These are phyloP conservation scores for Paraconiothyrium sp. DNA, from an alignment of 2,329 filamentous ascomycete genomes.

Conservation along the genomic window DNA sequence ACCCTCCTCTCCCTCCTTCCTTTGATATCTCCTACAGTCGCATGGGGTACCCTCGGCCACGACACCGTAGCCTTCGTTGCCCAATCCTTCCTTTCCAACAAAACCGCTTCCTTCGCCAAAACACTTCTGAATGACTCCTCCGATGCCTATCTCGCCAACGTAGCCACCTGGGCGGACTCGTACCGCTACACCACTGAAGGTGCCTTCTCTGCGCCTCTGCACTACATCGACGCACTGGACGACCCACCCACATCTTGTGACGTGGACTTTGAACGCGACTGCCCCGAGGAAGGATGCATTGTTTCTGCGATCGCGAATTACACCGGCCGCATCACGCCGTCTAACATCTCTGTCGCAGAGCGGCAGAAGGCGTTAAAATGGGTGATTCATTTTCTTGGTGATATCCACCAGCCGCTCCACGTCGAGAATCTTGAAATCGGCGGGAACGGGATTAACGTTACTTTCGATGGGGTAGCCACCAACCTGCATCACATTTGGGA, in stretches of 20 bases:
- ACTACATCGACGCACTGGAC: slow-evolving; percentile 64
- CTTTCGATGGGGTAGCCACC: slow-evolving; percentile 51
- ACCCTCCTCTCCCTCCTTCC: slow-evolving; percentile 36
- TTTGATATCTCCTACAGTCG: slow-evolving; percentile 38
- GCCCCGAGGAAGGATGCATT: slow-evolving; percentile 59
- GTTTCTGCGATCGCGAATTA: slow-evolving; percentile 63
- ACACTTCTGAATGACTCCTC: slow-evolving; percentile 55
- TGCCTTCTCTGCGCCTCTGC: slow-evolving; percentile 57
- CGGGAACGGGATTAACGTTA: slow-evolving; percentile 57
- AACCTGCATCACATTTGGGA: slow-evolving; percentile 59
- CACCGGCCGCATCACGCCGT: slow-evolving; percentile 51
- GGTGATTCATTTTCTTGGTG: slow-evolving; percentile 69
- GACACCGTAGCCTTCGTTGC: slow-evolving; percentile 65
- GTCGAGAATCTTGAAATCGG: slow-evolving; percentile 58
- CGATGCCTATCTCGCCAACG: slow-evolving; percentile 59
- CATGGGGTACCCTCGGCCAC: slow-evolving; percentile 65
- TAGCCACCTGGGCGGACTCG: slow-evolving; percentile 64
- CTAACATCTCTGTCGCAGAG: slow-evolving; percentile 40
- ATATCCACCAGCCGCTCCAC: slow-evolving; percentile 77
- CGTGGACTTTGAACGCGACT: slow-evolving; percentile 62
- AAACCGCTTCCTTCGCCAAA: slow-evolving; percentile 56
- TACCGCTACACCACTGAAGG: slow-evolving; percentile 61
- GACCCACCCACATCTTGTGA: slow-evolving; percentile 58
- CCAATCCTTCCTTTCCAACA: slow-evolving; percentile 56
- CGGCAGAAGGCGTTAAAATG: slow-evolving; percentile 59